These are phyloP conservation scores for Solanum microdontum DNA, from an alignment of 257 asterid species.

Conservation along the genomic window DNA sequence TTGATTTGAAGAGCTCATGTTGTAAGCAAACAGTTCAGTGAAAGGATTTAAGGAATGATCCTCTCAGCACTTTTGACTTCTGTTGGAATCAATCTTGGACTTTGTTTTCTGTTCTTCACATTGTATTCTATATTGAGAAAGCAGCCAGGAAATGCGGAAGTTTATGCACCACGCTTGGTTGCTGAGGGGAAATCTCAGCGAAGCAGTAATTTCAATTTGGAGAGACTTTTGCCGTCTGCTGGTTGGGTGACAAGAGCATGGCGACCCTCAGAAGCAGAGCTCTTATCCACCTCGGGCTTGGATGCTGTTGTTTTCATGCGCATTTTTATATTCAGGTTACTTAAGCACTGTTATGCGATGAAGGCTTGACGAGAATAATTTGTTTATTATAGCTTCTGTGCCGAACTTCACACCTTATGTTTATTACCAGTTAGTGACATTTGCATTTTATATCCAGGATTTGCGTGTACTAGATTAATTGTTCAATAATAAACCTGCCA, in stretches of 20 bases:
- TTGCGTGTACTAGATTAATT: neutral
- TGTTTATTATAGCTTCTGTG: neutral
- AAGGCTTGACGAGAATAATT: neutral
- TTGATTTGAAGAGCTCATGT: neutral
- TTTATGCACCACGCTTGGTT: constrained; percentile 72
- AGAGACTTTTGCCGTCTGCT: constrained; percentile 44
- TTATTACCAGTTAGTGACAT: neutral
- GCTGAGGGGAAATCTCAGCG: constrained; percentile 46
- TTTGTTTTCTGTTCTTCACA: constrained; percentile 46
- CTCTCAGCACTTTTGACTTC: constrained; percentile 86
- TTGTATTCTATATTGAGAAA: constrained; percentile 60
- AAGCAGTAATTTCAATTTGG: constrained; percentile 21
- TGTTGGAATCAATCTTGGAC: constrained; percentile 71
- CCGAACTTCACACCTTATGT: neutral
- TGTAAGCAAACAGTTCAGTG: neutral
- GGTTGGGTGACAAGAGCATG: constrained; percentile 83
- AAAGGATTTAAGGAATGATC: constrained; percentile 42
- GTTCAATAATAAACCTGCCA: neutral
- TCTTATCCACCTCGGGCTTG: constrained; percentile 56
- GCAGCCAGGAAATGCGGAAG: constrained; percentile 51
- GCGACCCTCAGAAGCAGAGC: constrained; percentile 73
- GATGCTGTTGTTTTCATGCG: constrained; percentile 97
- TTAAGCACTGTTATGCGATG: neutral
- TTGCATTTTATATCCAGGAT: neutral
- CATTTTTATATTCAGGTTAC: constrained; percentile 68